Base-by-base conservation (phyloP, 306 rosid genomes). In the Astragalus membranaceus region DNA sequence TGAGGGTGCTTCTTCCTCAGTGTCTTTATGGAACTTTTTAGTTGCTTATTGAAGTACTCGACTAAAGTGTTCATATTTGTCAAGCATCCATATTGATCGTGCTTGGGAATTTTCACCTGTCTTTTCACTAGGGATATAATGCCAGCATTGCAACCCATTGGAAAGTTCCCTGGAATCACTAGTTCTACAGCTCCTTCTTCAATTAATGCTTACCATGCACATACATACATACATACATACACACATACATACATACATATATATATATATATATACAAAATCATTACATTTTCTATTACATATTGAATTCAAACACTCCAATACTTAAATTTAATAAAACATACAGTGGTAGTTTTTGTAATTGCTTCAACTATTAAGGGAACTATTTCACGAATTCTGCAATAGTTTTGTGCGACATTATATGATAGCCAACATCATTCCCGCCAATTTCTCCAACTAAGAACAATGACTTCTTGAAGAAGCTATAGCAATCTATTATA, bases 41-140 rank as follows among this genome's bases (percentile, higher is more conserved):
- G 86, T 14, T 73, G 67, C 5, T 30, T 53, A 29, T 81, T 83
- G 10, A 72, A 81, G 32, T 68, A 69, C 78, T 74, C 56, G 0
- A 68, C 41, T 7, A 83, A 78, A 14, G 52, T 26, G 53, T 86
- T 86, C 69, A 63, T 67, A 6, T 72, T 58, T 77, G 69, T 78
- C 73, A 86, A 75, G 29, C 88, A 87, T 17, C 92, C 84, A 64
- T 51, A 51, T 74, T 73, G 32, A 51, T 87, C 85, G 6, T 83
- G 30, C 1, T 26, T 26, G 30, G 30, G 2, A 77, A 9, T 65
- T 39, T 3, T 42, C 42, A 6, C 57, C 46, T 41, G 52, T 76
- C 49, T 79, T 26, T 42, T 33, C 26, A 66, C 63, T 13, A 41
- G 3, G 0, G 83, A 65, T 41, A 82, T 57, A 64, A 13, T 54